Evolutionary conservation across 1,284 basidiomycete species (phyloP).

Genomic region (Leccinum pachyderme): DNA sequence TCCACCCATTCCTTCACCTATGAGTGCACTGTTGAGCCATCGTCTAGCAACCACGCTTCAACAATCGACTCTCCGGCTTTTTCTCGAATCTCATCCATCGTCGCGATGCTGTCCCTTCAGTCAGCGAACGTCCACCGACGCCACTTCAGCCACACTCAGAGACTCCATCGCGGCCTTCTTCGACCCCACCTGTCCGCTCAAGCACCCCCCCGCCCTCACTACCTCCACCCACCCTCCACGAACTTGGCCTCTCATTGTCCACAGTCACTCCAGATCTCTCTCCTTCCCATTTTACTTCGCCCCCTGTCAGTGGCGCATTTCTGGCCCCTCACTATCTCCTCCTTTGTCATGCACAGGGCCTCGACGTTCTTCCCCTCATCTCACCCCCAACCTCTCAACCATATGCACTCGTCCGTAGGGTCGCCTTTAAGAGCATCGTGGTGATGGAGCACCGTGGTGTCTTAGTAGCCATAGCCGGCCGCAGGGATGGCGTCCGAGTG

Average conservation of each 20-base stretch:
- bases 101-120: conserved; percentile 46
- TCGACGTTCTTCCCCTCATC: conserved; percentile 73
- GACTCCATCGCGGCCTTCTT: conserved; percentile 45
- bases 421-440: conserved; percentile 79
- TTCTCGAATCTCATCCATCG: conserved; percentile 76
- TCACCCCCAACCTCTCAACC: conserved; percentile 72
- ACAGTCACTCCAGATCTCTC: conserved; percentile 64
- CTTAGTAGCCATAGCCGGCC: conserved; percentile 77
- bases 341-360: conserved; percentile 76
- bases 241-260: conserved; percentile 70
- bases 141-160: conserved; percentile 22
- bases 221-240: conserved; percentile 66
- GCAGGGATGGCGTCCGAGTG: conserved; percentile 78
- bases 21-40: conserved; percentile 23
- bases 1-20: not conserved
- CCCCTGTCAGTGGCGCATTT: conserved; percentile 74
- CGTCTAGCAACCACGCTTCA: conserved; percentile 49
- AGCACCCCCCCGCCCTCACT: conserved; percentile 67
- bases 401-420: conserved; percentile 74
- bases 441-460: conserved; percentile 87
- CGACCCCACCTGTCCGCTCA: conserved; percentile 50
- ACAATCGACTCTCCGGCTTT: conserved; percentile 76
- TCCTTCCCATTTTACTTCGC: conserved; percentile 72
- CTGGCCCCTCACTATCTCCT: conserved; percentile 77
- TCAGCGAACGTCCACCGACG: conserved; percentile 31